A percentile compares a stretch with the other conserved stretches of the same genome.
These are phyloP conservation scores for Phylloporus rhodoxanthus DNA, from an alignment of 768 basidiomycete species.

Conservation along the genomic window DNA sequence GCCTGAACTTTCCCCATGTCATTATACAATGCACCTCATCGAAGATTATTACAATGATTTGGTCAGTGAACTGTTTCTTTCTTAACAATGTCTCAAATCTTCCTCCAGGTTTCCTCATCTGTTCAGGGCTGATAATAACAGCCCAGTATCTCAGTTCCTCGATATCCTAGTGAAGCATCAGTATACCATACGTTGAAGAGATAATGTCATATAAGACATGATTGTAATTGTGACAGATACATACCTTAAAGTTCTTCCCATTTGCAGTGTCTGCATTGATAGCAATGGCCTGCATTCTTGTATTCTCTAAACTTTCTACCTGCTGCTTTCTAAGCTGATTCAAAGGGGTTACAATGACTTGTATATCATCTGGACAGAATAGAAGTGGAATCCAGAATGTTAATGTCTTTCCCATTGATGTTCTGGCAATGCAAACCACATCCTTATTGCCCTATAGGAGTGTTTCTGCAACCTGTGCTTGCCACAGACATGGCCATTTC, in stretches of 20 bases:
- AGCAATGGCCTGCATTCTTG: not conserved
- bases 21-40: constrained; percentile 23
- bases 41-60: constrained; percentile 3
- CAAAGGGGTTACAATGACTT: constrained; percentile 7
- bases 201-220: no score
- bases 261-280: not conserved
- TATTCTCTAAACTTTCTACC: not conserved
- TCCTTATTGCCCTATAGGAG: not conserved
- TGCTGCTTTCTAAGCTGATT: not conserved
- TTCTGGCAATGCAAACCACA: not conserved
- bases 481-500: not conserved
- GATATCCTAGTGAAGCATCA: not conserved
- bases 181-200: not conserved
- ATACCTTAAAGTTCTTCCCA: not conserved
- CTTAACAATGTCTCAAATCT: constrained; percentile 8
- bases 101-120: constrained; percentile 9
- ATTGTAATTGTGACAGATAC: not conserved
- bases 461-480: not conserved
- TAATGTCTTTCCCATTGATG: constrained; percentile 3
- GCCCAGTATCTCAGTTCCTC: not conserved
- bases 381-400: constrained; percentile 5
- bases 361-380: not conserved
- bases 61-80: not conserved
- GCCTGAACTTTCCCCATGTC: constrained; percentile 29
- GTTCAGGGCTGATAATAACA: constrained; percentile 7